Conservation (phyloP, 768 basidiomycete genomes). For the Daedaleopsis sinensis region DNA sequence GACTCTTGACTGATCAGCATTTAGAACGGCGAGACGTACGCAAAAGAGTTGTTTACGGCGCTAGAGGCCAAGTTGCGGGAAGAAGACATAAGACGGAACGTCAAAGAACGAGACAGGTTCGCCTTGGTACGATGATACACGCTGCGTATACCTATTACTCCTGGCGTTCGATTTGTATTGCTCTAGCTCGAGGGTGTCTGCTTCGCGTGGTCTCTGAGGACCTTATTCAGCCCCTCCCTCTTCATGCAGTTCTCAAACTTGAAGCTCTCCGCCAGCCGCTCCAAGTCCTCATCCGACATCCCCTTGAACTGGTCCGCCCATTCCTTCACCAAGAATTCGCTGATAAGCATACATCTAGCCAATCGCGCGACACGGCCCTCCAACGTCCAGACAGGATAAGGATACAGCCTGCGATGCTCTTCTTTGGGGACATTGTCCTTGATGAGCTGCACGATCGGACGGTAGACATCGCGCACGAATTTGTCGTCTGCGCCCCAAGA, state of each 20-base stretch:
- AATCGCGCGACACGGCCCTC: constrained; percentile 57
- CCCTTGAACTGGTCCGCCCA: constrained; percentile 75
- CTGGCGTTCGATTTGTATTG: no score
- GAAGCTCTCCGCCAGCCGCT: constrained; percentile 73
- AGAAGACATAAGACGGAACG: constrained; percentile 60
- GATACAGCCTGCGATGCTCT: constrained; percentile 55
- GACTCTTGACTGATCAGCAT: background rate
- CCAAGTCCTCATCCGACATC: constrained; percentile 59
- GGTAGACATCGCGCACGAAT: constrained; percentile 58
- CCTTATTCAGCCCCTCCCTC: constrained; percentile 55
- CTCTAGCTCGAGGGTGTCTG: background rate
- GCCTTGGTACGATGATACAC: constrained; percentile 22
- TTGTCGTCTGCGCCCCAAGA: constrained; percentile 77
- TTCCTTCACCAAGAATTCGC: constrained; percentile 70
- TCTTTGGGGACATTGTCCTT: constrained; percentile 51
- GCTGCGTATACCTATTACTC: no score
- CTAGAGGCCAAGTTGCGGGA: constrained; percentile 68
- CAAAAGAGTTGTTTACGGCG: constrained; percentile 54
- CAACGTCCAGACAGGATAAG: constrained; percentile 65
- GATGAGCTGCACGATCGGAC: constrained; percentile 68
- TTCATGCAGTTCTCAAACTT: constrained; percentile 68
- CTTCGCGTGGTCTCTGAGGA: constrained; percentile 29
- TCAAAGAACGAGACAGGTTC: constrained; percentile 62
- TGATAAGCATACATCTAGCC: constrained; percentile 64
- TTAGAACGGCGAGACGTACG: constrained; percentile 73